These are phyloP conservation scores for Verbena officinalis DNA, from an alignment of 257 asterid species.

Conservation along the genomic window DNA sequence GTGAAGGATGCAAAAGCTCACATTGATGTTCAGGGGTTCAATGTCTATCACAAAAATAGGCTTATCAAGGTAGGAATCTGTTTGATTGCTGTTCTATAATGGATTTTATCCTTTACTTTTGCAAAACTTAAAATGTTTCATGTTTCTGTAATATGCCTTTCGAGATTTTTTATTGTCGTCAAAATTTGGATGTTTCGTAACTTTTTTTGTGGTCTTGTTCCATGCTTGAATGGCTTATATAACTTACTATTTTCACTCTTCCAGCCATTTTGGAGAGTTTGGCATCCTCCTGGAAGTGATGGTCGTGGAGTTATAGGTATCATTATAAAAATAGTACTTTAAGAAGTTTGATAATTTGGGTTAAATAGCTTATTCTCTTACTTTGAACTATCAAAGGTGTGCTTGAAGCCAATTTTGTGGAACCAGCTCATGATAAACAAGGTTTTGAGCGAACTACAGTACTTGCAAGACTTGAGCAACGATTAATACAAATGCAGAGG, in stretches of 20 bases:
- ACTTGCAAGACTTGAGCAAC: slow-evolving; percentile 81
- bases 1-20: slow-evolving; percentile 94
- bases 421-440: slow-evolving; percentile 99
- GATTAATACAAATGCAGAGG: slow-evolving; percentile 75
- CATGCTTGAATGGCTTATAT: slow-evolving; percentile 20
- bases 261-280: slow-evolving; percentile 98
- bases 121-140: slow-evolving; percentile 1
- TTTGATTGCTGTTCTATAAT: background rate
- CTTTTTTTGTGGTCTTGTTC: slow-evolving; percentile 14
- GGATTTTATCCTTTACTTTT: background rate
- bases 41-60: slow-evolving; percentile 95
- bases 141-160: slow-evolving; percentile 3
- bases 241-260: slow-evolving; percentile 25
- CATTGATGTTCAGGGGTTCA: slow-evolving; percentile 98
- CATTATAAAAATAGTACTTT: slow-evolving; percentile 23
- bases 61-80: slow-evolving; percentile 76
- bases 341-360: slow-evolving; percentile 15
- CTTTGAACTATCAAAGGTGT: slow-evolving; percentile 55
- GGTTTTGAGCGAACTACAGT: slow-evolving; percentile 94
- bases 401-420: slow-evolving; percentile 96
- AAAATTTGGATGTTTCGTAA: background rate
- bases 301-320: slow-evolving; percentile 99
- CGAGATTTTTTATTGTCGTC: background rate
- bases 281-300: slow-evolving; percentile 97
- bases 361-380: slow-evolving; percentile 30